Conservation (phyloP, 495 filamentous ascomycete genomes). For the Penicillium arizonense region DNA sequence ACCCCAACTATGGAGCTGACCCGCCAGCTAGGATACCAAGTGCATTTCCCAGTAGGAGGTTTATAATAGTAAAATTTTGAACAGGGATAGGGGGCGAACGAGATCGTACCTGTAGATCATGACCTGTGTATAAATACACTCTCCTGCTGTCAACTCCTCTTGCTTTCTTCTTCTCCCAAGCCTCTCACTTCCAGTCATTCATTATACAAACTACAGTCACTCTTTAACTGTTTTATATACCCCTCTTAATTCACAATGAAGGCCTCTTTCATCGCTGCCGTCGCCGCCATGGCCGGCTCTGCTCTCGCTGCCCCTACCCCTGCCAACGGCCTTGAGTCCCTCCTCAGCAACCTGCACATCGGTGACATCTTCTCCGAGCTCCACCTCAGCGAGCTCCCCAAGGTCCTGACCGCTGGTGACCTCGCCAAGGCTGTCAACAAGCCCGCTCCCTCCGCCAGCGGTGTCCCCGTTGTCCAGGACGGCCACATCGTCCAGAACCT, state of each 20-base stretch:
- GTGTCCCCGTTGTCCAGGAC: slow-evolving; percentile 27
- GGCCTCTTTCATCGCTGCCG: slow-evolving; percentile 31
- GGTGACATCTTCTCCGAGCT: slow-evolving; percentile 24
- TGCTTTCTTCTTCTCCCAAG: slow-evolving; percentile 14
- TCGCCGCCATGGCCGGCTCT: slow-evolving; percentile 33
- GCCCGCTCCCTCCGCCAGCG: slow-evolving; percentile 13
- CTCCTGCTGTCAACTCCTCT: slow-evolving; percentile 9
- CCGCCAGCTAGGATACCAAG: slow-evolving; percentile 15
- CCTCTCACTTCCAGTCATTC: slow-evolving; percentile 19
- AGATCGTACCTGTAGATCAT: slow-evolving; percentile 6
- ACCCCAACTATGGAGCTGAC: slow-evolving; percentile 13
- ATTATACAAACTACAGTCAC: slow-evolving; percentile 30
- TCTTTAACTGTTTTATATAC: slow-evolving; percentile 26
- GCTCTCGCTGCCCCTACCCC: slow-evolving; percentile 32
- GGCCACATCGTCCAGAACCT: slow-evolving; percentile 35
- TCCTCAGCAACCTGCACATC: slow-evolving; percentile 18
- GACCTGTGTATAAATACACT: slow-evolving; percentile 14
- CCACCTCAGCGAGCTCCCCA: slow-evolving; percentile 15
- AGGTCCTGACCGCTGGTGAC: slow-evolving; percentile 22
- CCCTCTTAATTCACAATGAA: slow-evolving; percentile 35
- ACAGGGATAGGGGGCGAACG: neutral
- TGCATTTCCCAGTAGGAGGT: neutral
- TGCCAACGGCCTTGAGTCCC: slow-evolving; percentile 7
- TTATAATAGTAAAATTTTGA: neutral
- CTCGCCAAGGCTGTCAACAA: slow-evolving; percentile 20